phyloP scores from a whole-genome alignment of 345 rosid genomes.

The Kandelia obovata region DNA sequence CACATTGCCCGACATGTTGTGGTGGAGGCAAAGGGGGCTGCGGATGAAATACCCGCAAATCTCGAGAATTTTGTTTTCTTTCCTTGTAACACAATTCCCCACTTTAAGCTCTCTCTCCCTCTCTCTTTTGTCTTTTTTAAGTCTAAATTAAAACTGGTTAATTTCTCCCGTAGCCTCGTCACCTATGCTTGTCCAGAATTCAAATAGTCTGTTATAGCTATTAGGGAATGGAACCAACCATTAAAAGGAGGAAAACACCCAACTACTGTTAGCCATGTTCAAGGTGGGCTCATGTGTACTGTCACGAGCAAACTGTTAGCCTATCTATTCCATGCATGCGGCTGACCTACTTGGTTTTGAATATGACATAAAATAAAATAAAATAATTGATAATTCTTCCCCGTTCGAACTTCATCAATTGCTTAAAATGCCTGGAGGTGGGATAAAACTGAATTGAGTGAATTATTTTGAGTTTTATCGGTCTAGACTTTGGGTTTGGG shows the following conservation, averaged over 20 bases:
- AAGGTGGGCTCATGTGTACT: conserved; percentile 14
- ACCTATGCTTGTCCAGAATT: background rate
- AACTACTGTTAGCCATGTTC: conserved; percentile 13
- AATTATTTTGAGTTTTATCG: too few species aligned
- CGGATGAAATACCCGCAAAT: conserved; percentile 34
- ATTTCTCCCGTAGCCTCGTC: background rate
- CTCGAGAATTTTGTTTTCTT: conserved; percentile 34
- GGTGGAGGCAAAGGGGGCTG: conserved; percentile 37
- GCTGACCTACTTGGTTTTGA: background rate
- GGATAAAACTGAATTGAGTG: too few species aligned
- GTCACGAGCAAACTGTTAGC: conserved; percentile 12
- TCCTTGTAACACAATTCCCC: conserved; percentile 23
- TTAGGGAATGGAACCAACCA: conserved; percentile 1
- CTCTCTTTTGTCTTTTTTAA: background rate
- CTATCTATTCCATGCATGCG: background rate
- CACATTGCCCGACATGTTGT: conserved; percentile 42
- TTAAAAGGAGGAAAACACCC: background rate
- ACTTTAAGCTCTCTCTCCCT: conserved; percentile 2
- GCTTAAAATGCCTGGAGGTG: background rate
- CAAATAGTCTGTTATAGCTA: conserved; percentile 1
- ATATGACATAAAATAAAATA: background rate
- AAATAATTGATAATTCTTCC: background rate
- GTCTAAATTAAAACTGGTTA: too few species aligned
- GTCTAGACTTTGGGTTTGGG: too few species aligned
- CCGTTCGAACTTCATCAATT: background rate